Percentiles rank a stretch among this genome's conserved stretches.
Evolutionary conservation across 2,329 filamentous ascomycete species (phyloP).

Genomic region (Alternaria longipes): DNA sequence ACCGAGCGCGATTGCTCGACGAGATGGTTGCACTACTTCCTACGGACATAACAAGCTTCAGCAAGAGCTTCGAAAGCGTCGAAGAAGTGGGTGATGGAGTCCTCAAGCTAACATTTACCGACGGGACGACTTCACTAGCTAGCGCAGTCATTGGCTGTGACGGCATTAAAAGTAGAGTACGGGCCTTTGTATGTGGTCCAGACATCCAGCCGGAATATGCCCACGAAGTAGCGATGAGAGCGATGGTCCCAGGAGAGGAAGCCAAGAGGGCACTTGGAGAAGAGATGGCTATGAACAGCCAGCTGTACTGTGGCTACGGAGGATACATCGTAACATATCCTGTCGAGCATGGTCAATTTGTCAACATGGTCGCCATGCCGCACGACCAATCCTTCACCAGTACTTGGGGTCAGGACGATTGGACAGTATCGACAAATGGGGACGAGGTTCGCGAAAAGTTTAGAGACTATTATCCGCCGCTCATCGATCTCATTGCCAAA

Average conservation of each 20-base stretch:
- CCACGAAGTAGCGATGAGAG: slow-evolving; percentile 68
- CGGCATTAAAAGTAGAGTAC: slow-evolving; percentile 67
- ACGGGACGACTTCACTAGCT: slow-evolving; percentile 54
- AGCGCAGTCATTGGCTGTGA: slow-evolving; percentile 68
- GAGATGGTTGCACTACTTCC: slow-evolving; percentile 33
- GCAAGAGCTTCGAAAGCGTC: slow-evolving; percentile 29
- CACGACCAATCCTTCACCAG: slow-evolving; percentile 16
- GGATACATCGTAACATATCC: slow-evolving; percentile 70
- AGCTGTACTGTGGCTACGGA: slow-evolving; percentile 65
- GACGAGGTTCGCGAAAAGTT: slow-evolving; percentile 31
- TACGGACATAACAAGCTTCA: slow-evolving; percentile 26
- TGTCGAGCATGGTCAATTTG: slow-evolving; percentile 62
- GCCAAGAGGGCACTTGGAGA: slow-evolving; percentile 59
- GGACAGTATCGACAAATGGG: slow-evolving; percentile 29
- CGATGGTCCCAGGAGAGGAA: slow-evolving; percentile 65
- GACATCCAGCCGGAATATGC: slow-evolving; percentile 60
- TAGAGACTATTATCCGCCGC: slow-evolving; percentile 21
- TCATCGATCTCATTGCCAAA: slow-evolving; percentile 23
- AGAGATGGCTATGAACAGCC: slow-evolving; percentile 59
- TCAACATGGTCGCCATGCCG: slow-evolving; percentile 57
- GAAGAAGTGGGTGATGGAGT: slow-evolving; percentile 24
- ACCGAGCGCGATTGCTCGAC: slow-evolving; percentile 35
- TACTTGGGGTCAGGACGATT: slow-evolving; percentile 20
- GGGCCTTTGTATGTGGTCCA: slow-evolving; percentile 61
- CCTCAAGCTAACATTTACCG: slow-evolving; percentile 49